Evolutionary conservation across 1,284 basidiomycete species (phyloP), one percentile per base, ranked within the genome.

Genomic region (Ceratobasidium sp.): DNA sequence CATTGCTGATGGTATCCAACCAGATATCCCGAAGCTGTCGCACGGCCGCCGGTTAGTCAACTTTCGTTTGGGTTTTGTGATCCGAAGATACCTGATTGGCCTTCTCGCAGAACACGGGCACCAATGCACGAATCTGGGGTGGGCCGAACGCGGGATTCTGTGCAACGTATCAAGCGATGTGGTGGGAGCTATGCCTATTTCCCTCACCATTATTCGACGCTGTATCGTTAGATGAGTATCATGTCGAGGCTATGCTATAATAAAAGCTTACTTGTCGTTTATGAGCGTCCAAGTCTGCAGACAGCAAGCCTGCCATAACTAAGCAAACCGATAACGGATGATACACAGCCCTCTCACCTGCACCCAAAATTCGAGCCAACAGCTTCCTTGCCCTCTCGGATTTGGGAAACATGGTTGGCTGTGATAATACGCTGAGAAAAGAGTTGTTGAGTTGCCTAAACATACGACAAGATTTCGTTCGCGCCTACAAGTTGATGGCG

Each of bases 21-120:
- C 70, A 64, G 61, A 72, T 72, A 23, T 75, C 72, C 3, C 74
- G 73, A 36, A 75, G 72, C 74, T 75, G n/a, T n/a, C n/a, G n/a
- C n/a, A 21, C 8, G 10, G n/a, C 3, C 21, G n/a, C 6, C 32
- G 12, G 23, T 14, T 12, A 14, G n/a, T 71, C 3, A 23, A 36
- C 26, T 55, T 12, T 3, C 6, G 1, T 8, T 1, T 0, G 21
- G 3, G 32, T 1, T 12, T 18, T 12, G 45, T 2, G 12, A 41
- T 2, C 18, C 1, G 12, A 16, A 1, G 57, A 23, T 46, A 74
- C 74, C 59, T 72, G 55, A 34, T 48, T 71, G 9, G 74, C 34
- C 60, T 75, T 75, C 16, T 71, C 74, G 30, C 52, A 71, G 34
- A 75, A 74, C 5, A 72, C 59, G 5, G 73, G 71, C 12, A 46